Evolutionary conservation across 306 rosid species (phyloP), one percentile per base, ranked within the genome.

Genomic region (Bauhinia variegata): DNA sequence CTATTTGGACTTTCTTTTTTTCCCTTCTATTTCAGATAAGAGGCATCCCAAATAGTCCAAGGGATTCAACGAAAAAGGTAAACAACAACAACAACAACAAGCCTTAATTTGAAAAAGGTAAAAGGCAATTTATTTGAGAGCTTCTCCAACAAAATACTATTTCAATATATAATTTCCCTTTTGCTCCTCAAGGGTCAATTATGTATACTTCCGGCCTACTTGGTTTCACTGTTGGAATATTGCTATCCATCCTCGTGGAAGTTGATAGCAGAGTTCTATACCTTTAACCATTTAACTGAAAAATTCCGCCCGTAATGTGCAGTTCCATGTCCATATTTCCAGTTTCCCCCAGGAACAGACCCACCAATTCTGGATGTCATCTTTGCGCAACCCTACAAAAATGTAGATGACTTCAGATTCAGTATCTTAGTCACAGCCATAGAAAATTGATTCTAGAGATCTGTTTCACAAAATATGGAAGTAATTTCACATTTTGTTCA

Each of bases 311-410:
- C 99, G 8, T 95, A 95, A 88, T 95, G 99, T 36, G 99, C 97
- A 68, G 97, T 90, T 77, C 97, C 99, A 54, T 95, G 97, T 16
- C 95, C 99, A 85, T 95, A 95, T 79, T 95, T 95, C 99, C 99
- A 95, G 73, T 95, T 95, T 50, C 99, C 99, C n/a, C 99, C 99
- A 18, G 92, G 50, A 71, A 85, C 91, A 72, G 97, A 90, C 57
- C 91, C 99, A 79, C 99, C 99, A 60, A 90, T 95, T 81, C 99
- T 95, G 73, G 99, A 83, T 73, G 84, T 88, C 99, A 95, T 95
- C 92, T 90, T 95, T 73, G 99, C 99, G 80, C 96, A 95, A 69
- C 99, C 99, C 99, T 95, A 71, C 76, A 41, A 77, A 81, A 71
- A 66, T 4, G 58, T 49, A 72, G 46, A 74, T 14, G 17, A 48